These are phyloP conservation scores for Oidiodendron maius DNA, from an alignment of 495 filamentous ascomycete genomes.

Conservation along the genomic window DNA sequence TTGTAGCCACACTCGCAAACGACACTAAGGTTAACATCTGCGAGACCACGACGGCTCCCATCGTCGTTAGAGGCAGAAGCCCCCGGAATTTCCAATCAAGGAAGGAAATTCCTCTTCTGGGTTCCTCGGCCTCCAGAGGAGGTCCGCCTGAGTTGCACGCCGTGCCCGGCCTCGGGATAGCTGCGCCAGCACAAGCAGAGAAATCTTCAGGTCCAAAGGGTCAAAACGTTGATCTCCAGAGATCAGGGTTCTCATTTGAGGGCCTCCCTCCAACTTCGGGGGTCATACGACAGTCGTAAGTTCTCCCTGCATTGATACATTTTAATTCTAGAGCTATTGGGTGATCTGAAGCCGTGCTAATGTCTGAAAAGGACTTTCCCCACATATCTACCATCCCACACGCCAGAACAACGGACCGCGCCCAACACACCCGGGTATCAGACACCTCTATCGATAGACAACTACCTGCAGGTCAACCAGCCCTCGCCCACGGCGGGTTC, in stretches of 20 bases:
- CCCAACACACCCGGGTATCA: conserved; percentile 29
- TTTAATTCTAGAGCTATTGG: conserved; percentile 1
- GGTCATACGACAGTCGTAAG: conserved; percentile 17
- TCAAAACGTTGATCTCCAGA: conserved; percentile 41
- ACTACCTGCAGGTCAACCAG: conserved; percentile 39
- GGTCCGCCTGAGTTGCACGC: conserved; percentile 31
- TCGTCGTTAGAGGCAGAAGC: conserved; percentile 73
- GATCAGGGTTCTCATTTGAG: conserved; percentile 45
- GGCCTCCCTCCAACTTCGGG: conserved; percentile 43
- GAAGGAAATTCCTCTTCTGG: conserved; percentile 69
- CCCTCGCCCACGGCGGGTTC: conserved; percentile 24
- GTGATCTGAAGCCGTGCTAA: conserved; percentile 9
- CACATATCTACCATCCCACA: conserved; percentile 32
- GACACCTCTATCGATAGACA: conserved; percentile 42
- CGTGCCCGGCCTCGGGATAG: conserved; percentile 6
- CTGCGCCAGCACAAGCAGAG: conserved; percentile 33
- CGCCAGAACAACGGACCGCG: conserved; percentile 34
- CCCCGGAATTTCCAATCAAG: conserved; percentile 74
- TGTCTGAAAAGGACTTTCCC: conserved; percentile 27
- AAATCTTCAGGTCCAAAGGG: conserved; percentile 41
- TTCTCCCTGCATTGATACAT: too few species aligned
- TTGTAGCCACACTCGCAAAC: conserved; percentile 64
- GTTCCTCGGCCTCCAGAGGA: conserved; percentile 63
- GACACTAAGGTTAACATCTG: conserved; percentile 61
- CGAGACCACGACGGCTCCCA: conserved; percentile 67